phyloP scores from a whole-genome alignment of 2,329 filamentous ascomycete genomes.

The Phialophora expanda region DNA sequence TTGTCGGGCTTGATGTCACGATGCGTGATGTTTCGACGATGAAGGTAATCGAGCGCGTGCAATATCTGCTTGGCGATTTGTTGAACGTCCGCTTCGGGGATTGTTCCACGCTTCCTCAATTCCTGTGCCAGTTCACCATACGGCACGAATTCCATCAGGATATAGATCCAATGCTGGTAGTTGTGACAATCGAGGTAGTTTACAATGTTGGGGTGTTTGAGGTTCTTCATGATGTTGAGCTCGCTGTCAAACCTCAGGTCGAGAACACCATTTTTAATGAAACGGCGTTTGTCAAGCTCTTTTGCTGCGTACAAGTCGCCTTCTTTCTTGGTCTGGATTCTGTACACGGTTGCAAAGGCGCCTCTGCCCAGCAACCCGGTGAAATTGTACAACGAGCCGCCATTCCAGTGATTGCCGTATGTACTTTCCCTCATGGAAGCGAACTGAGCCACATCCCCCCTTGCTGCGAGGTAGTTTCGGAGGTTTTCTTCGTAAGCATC shows the following conservation, averaged over 20 bases:
- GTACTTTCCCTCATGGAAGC: constrained; percentile 47
- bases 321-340: constrained; percentile 82
- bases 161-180: constrained; percentile 79
- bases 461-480: constrained; percentile 64
- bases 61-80: constrained; percentile 72
- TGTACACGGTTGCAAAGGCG: constrained; percentile 92
- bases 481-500: constrained; percentile 72
- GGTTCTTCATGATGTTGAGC: constrained; percentile 89
- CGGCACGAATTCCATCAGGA: constrained; percentile 94
- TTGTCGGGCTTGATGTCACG: constrained; percentile 99
- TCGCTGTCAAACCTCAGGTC: constrained; percentile 95
- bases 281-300: constrained; percentile 88
- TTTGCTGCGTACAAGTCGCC: constrained; percentile 88
- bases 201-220: constrained; percentile 88
- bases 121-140: constrained; percentile 81
- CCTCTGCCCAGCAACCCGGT: constrained; percentile 84
- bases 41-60: constrained; percentile 82
- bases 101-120: constrained; percentile 64
- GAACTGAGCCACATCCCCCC: constrained; percentile 40
- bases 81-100: constrained; percentile 72
- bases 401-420: constrained; percentile 77
- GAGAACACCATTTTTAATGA: constrained; percentile 88
- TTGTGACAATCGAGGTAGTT: constrained; percentile 89
- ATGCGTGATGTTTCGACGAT: constrained; percentile 87
- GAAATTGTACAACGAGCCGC: constrained; percentile 82